Percentiles rank a stretch among this genome's conserved stretches.
phyloP scores from a whole-genome alignment of 495 filamentous ascomycete genomes.

The Penicillium riverlandense region DNA sequence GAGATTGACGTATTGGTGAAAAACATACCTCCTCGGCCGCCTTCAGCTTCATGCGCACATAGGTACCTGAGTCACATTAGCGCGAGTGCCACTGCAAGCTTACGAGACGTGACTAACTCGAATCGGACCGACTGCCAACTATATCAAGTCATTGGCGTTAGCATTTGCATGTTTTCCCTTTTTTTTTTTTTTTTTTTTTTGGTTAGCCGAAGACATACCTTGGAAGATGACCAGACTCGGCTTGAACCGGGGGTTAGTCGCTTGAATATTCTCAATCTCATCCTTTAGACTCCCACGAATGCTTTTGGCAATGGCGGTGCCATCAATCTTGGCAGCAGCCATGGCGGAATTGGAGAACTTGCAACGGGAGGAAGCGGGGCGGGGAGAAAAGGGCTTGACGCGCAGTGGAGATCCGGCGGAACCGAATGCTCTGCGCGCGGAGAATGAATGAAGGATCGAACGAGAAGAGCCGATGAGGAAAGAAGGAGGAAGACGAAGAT shows the following conservation, averaged over 20 bases:
- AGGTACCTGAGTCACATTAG: constrained; percentile 61
- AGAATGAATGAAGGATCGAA: constrained; percentile 5
- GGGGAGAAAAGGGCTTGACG: constrained; percentile 1
- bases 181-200: no score
- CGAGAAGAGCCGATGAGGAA: constrained; percentile 12
- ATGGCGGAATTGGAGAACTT: constrained; percentile 52
- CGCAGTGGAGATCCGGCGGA: constrained; percentile 8
- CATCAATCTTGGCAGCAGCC: constrained; percentile 89
- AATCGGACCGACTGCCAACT: constrained; percentile 88
- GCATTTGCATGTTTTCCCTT: background rate
- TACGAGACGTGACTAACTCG: constrained; percentile 54
- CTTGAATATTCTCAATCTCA: constrained; percentile 76
- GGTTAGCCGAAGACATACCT: constrained; percentile 51
- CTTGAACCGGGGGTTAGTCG: constrained; percentile 74
- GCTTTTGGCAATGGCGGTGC: constrained; percentile 83
- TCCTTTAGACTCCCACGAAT: constrained; percentile 73
- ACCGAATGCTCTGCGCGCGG: constrained; percentile 9
- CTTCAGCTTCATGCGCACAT: constrained; percentile 99
- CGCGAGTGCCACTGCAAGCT: background rate
- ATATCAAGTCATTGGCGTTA: constrained; percentile 7
- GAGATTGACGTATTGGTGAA: no score
- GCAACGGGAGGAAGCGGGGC: constrained; percentile 16
- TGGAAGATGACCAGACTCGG: constrained; percentile 90
- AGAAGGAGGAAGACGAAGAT: constrained; percentile 16
- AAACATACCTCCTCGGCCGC: constrained; percentile 76